Evolutionary conservation across 1,284 basidiomycete genomes (phyloP).

Genomic region (Ganoderma sp.): DNA sequence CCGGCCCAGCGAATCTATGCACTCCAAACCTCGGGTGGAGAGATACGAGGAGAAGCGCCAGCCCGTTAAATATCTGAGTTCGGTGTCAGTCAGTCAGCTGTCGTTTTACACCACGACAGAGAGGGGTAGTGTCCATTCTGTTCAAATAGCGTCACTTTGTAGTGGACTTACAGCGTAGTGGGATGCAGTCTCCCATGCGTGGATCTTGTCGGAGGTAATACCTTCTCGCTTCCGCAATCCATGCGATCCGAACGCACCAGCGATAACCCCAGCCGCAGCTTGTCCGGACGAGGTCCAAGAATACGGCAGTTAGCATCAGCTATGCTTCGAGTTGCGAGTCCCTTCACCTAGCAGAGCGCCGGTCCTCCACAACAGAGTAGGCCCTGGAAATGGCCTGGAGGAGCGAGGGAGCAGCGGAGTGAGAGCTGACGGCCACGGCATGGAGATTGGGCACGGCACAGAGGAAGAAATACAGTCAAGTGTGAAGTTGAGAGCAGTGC

Average conservation of each 20-base stretch:
- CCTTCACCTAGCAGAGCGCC: slow-evolving; percentile 39
- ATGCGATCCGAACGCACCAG: slow-evolving; percentile 77
- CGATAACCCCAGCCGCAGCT: slow-evolving; percentile 65
- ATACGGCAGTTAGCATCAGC: slow-evolving; percentile 5
- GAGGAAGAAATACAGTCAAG: background rate
- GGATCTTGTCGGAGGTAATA: slow-evolving; percentile 57
- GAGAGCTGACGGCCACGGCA: slow-evolving; percentile 33
- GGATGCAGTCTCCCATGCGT: slow-evolving; percentile 68
- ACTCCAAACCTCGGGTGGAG: slow-evolving; percentile 70
- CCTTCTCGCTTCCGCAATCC: slow-evolving; percentile 56
- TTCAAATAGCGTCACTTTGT: slow-evolving; percentile 37
- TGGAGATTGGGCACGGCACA: slow-evolving; percentile 5
- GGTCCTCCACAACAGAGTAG: slow-evolving; percentile 38
- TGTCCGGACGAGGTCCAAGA: slow-evolving; percentile 10
- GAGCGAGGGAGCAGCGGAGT: slow-evolving; percentile 38
- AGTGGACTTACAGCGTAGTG: slow-evolving; percentile 58
- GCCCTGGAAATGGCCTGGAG: slow-evolving; percentile 26
- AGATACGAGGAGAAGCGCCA: slow-evolving; percentile 74
- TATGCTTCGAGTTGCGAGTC: background rate
- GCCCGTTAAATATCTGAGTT: slow-evolving; percentile 74
- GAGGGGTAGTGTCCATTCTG: background rate
- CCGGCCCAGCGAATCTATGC: slow-evolving; percentile 73
- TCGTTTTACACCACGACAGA: background rate
- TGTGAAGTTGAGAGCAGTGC: background rate
- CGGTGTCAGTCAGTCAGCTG: background rate